phyloP scores from a whole-genome alignment of 1,139 yeast genomes.

The Kluyveromyces sp. region DNA sequence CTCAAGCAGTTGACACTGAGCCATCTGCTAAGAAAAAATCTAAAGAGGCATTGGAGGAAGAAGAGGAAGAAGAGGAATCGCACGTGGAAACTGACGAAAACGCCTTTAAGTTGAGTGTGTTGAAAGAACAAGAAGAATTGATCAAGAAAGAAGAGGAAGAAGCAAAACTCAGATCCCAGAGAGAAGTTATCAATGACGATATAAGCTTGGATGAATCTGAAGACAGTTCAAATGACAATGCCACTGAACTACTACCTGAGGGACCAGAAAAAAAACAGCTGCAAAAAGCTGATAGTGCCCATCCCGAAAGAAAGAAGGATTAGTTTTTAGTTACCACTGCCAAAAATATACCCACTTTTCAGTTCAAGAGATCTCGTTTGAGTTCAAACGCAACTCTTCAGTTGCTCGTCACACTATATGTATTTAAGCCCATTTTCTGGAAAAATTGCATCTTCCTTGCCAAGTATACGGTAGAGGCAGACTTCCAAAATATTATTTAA shows the following conservation, averaged over 20 bases:
- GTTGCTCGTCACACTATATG: too few relatives aligned
- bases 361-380: too few relatives aligned
- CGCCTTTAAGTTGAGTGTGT: slow-evolving; percentile 80
- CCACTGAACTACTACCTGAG: neutral
- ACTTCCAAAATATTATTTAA: too few relatives aligned
- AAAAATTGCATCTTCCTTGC: too few relatives aligned
- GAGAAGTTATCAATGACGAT: slow-evolving; percentile 68
- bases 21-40: neutral
- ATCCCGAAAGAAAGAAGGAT: neutral
- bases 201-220: slow-evolving; percentile 75
- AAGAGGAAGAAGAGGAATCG: slow-evolving; percentile 10
- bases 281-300: neutral
- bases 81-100: slow-evolving; percentile 32
- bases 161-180: slow-evolving; percentile 56
- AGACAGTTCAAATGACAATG: neutral
- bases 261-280: neutral
- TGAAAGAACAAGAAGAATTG: slow-evolving; percentile 93
- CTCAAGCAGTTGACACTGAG: neutral
- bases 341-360: too few relatives aligned
- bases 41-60: slow-evolving; percentile 8
- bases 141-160: slow-evolving; percentile 85
- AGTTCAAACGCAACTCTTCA: too few relatives aligned
- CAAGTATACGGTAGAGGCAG: too few relatives aligned
- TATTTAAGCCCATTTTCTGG: too few relatives aligned
- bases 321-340: too few relatives aligned